These are phyloP conservation scores for Ogataea ganodermae DNA, from an alignment of 805 yeast species.

Conservation along the genomic window DNA sequence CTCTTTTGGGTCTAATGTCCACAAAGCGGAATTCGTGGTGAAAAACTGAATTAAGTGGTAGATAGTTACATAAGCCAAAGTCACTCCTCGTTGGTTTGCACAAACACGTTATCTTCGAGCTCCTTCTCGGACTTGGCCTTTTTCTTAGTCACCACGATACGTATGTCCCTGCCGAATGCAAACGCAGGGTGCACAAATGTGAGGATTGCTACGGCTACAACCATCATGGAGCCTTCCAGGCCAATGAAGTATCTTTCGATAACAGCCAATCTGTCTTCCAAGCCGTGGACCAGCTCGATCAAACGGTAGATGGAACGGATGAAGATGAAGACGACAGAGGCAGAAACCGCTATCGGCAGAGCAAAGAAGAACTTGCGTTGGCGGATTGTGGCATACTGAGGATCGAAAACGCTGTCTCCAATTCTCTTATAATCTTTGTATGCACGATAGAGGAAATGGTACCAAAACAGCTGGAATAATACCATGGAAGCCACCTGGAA, in stretches of 20 bases:
- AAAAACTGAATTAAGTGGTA: too few relatives aligned
- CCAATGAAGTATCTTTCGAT: constrained; percentile 61
- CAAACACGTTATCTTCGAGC: background rate
- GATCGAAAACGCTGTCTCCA: constrained; percentile 40
- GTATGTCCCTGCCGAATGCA: constrained; percentile 41
- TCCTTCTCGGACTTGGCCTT: constrained; percentile 34
- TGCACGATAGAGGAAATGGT: constrained; percentile 46
- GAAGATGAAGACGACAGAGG: constrained; percentile 55
- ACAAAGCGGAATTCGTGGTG: too few relatives aligned
- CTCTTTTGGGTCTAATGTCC: too few relatives aligned
- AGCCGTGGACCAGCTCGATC: constrained; percentile 71
- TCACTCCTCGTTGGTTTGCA: too few relatives aligned
- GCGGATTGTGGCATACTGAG: constrained; percentile 40
- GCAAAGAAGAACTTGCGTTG: constrained; percentile 37
- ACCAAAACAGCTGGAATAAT: constrained; percentile 54
- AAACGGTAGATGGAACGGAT: constrained; percentile 74
- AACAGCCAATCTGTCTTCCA: constrained; percentile 64
- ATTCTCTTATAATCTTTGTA: constrained; percentile 27
- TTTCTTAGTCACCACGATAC: constrained; percentile 21
- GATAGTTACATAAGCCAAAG: too few relatives aligned
- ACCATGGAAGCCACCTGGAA: constrained; percentile 74
- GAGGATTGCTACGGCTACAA: constrained; percentile 47
- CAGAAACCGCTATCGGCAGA: constrained; percentile 48
- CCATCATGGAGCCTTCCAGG: constrained; percentile 64
- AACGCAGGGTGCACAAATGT: constrained; percentile 66